These are phyloP conservation scores for Phytophthora rubi DNA, from an alignment of 352 stramenopile genomes.

Conservation along the genomic window DNA sequence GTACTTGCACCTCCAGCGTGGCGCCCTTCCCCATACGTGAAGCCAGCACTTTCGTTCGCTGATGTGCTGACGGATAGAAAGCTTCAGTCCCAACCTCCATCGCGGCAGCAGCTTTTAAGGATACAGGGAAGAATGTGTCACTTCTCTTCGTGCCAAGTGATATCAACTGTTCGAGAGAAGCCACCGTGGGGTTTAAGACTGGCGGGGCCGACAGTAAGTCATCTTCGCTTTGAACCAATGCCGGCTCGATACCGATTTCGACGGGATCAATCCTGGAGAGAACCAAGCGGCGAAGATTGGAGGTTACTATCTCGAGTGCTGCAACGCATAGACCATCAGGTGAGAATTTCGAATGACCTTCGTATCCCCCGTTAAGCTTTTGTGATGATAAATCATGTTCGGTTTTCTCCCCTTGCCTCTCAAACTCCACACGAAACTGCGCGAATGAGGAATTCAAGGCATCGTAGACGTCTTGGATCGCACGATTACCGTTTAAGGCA, in stretches of 20 bases:
- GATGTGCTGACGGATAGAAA: constrained; percentile 86
- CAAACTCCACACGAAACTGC: constrained; percentile 18
- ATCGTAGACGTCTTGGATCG: constrained; percentile 33
- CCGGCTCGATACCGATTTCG: constrained; percentile 72
- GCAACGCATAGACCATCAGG: constrained; percentile 76
- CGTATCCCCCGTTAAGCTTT: constrained; percentile 9
- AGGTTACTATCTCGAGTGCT: constrained; percentile 77
- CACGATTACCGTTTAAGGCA: constrained; percentile 13
- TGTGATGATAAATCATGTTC: constrained; percentile 3
- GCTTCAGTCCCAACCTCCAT: constrained; percentile 89
- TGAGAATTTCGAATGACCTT: constrained; percentile 34
- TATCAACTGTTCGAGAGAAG: constrained; percentile 79
- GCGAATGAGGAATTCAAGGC: constrained; percentile 31
- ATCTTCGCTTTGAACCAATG: constrained; percentile 42
- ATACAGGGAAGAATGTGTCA: constrained; percentile 81
- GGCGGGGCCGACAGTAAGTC: constrained; percentile 64
- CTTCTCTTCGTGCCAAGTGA: constrained; percentile 79
- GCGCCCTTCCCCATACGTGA: constrained; percentile 85
- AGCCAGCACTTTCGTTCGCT: constrained; percentile 81
- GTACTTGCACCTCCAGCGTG: constrained; percentile 86
- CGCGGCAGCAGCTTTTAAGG: constrained; percentile 81
- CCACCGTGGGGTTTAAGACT: constrained; percentile 68
- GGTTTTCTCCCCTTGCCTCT: not conserved
- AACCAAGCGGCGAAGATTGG: constrained; percentile 83
- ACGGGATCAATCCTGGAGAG: constrained; percentile 76